phyloP scores from a whole-genome alignment of 2,329 filamentous ascomycete species.

The Dactylellina cionopaga region DNA sequence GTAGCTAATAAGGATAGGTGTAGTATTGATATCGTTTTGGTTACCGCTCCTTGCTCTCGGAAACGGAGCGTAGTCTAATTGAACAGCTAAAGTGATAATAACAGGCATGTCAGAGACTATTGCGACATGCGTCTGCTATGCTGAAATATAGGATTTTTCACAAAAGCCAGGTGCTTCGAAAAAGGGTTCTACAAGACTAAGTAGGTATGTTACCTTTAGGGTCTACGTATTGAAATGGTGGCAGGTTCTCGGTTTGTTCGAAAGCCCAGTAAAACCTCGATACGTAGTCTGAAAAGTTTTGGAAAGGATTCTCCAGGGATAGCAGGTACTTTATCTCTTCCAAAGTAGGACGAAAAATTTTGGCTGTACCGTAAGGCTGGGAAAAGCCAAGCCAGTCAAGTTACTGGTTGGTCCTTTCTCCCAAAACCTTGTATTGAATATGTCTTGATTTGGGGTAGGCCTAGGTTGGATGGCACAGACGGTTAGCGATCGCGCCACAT shows the following conservation, averaged over 20 bases:
- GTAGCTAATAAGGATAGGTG: constrained; percentile 3
- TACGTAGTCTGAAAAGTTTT: not conserved
- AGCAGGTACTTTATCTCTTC: constrained; percentile 1
- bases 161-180: not conserved
- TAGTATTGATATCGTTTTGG: not conserved
- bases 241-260: not conserved
- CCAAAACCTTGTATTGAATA: not conserved
- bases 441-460: not conserved
- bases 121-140: not conserved
- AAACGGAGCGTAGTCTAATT: not conserved
- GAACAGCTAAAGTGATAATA: constrained; percentile 19
- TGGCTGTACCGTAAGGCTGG: constrained; percentile 11
- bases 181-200: not conserved
- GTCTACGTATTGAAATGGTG: constrained; percentile 21
- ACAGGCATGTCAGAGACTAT: constrained; percentile 24
- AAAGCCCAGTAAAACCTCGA: not conserved
- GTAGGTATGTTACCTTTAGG: constrained; percentile 11
- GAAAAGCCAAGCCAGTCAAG: constrained; percentile 13
- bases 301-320: constrained; percentile 6
- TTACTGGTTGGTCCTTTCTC: constrained; percentile 13
- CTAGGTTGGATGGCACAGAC: no score
- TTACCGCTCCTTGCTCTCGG: not conserved
- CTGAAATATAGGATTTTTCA: not conserved
- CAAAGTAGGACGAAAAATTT: constrained; percentile 13
- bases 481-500: no score